Percentiles rank a stretch among this genome's conserved stretches.
phyloP scores from a whole-genome alignment of 441 rosid genomes.

The Gossypium davidsonii region DNA sequence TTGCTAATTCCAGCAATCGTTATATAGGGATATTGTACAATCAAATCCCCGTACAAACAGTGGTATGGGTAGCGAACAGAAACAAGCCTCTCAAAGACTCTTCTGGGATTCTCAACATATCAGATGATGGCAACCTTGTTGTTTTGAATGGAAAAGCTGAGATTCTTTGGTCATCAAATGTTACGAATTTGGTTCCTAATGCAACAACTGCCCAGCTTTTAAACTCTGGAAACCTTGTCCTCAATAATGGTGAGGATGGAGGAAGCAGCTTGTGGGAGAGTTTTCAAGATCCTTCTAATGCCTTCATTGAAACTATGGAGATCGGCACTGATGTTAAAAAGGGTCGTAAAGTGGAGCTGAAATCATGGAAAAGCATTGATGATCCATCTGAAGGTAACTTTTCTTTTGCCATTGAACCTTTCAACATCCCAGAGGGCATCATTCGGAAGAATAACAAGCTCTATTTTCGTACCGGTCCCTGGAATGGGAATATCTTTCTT shows the following conservation, averaged over 20 bases:
- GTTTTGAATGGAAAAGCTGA: slow-evolving; percentile 5
- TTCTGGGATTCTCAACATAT: not conserved
- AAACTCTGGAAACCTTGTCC: slow-evolving; percentile 26
- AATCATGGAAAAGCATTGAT: not conserved
- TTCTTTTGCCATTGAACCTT: not conserved
- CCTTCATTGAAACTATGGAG: slow-evolving; percentile 13
- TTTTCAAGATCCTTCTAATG: slow-evolving; percentile 21
- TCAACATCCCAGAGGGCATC: not conserved
- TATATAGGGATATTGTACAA: slow-evolving; percentile 28
- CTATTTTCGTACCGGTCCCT: slow-evolving; percentile 66
- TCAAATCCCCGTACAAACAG: not conserved
- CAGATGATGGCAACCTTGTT: slow-evolving; percentile 3
- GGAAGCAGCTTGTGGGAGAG: slow-evolving; percentile 22
- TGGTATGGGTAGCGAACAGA: slow-evolving; percentile 28
- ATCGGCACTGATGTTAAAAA: slow-evolving; percentile 2
- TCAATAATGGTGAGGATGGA: not conserved
- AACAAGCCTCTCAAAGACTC: slow-evolving; percentile 17
- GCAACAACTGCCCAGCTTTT: slow-evolving; percentile 16
- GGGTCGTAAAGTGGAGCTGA: not conserved
- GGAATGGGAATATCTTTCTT: slow-evolving; percentile 47
- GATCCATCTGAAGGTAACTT: not conserved
- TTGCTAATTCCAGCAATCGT: not conserved
- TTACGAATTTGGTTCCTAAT: not conserved
- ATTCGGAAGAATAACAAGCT: not conserved
- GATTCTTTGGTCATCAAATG: slow-evolving; percentile 22